phyloP scores from a whole-genome alignment of 2,329 filamentous ascomycete species.

The Incumbomyces delicatus region DNA sequence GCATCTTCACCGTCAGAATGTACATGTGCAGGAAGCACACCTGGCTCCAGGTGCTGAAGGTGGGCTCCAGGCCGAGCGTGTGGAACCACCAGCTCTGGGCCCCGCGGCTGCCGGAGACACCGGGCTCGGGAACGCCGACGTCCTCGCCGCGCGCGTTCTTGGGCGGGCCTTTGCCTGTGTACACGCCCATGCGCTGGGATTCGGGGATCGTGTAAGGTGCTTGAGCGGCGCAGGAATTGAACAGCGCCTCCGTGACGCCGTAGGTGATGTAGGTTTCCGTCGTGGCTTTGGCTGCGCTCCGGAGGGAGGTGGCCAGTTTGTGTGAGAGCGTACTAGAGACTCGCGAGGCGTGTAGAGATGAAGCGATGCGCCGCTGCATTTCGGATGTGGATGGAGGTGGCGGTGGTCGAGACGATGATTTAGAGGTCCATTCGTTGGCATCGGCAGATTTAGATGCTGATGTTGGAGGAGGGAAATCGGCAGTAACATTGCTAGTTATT shows the following conservation, averaged over 20 bases:
- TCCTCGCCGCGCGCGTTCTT: constrained; percentile 73
- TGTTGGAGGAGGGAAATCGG: constrained; percentile 2
- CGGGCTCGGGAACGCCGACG: constrained; percentile 53
- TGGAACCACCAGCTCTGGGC: constrained; percentile 9
- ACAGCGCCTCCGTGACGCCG: constrained; percentile 66
- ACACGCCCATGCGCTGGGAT: constrained; percentile 53
- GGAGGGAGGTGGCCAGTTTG: constrained; percentile 19
- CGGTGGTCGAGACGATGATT: not conserved
- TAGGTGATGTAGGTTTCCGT: constrained; percentile 69
- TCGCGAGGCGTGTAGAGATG: constrained; percentile 5
- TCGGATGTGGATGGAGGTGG: constrained; percentile 2
- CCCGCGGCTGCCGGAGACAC: not conserved
- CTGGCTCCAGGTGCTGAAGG: constrained; percentile 92
- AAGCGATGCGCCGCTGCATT: constrained; percentile 7
- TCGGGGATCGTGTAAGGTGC: constrained; percentile 70
- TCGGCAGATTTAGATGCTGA: not conserved
- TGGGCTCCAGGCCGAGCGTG: constrained; percentile 67
- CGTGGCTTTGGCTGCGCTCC: constrained; percentile 28
- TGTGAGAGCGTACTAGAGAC: constrained; percentile 4
- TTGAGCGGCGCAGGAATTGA: constrained; percentile 61
- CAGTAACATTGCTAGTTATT: constrained; percentile 13
- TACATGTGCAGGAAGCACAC: constrained; percentile 96
- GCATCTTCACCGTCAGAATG: constrained; percentile 71
- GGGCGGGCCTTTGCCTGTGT: constrained; percentile 36
- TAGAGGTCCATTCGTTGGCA: not conserved